phyloP scores from a whole-genome alignment of 192 early-diverging fungal species.

The Rhizoclosmatium sp. region DNA sequence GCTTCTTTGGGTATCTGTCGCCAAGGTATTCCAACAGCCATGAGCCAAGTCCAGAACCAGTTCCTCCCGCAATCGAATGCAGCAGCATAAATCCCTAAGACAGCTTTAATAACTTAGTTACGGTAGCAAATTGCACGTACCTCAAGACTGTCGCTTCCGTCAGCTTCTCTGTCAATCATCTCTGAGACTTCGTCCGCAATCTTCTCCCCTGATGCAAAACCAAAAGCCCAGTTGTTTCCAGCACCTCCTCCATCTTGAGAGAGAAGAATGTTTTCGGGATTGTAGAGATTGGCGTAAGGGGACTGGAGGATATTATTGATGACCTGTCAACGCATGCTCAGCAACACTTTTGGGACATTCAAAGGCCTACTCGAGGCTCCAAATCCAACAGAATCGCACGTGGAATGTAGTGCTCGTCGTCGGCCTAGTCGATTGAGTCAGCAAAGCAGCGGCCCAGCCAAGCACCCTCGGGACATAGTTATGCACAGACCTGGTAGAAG shows the following conservation, averaged over 20 bases:
- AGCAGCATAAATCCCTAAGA: conserved; percentile 89
- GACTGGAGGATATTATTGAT: conserved; percentile 90
- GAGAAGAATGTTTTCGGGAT: conserved; percentile 95
- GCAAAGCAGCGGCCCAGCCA: neutral
- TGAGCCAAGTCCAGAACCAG: conserved; percentile 95
- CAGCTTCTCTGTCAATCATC: conserved; percentile 97
- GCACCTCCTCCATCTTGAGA: conserved; percentile 96
- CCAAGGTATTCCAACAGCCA: conserved; percentile 91
- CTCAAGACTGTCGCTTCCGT: conserved; percentile 92
- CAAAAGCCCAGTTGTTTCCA: conserved; percentile 96
- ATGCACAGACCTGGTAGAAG: conserved; percentile 86
- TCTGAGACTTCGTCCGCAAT: conserved; percentile 93
- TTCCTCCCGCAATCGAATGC: conserved; percentile 98
- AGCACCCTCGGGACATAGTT: neutral
- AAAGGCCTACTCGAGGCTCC: conserved; percentile 81
- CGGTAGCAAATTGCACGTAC: conserved; percentile 39
- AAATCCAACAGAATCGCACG: conserved; percentile 90
- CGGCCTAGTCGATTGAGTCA: conserved; percentile 69
- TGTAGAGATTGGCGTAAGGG: conserved; percentile 91
- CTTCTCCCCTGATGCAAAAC: conserved; percentile 86
- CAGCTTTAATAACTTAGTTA: neutral
- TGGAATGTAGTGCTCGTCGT: conserved; percentile 98
- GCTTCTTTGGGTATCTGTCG: conserved; percentile 96
- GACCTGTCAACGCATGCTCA: conserved; percentile 57
- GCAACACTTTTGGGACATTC: neutral